Evolutionary conservation across 2,329 filamentous ascomycete genomes (phyloP), one percentile per base, ranked within the genome.

Genomic region (Aspergillus piperis): DNA sequence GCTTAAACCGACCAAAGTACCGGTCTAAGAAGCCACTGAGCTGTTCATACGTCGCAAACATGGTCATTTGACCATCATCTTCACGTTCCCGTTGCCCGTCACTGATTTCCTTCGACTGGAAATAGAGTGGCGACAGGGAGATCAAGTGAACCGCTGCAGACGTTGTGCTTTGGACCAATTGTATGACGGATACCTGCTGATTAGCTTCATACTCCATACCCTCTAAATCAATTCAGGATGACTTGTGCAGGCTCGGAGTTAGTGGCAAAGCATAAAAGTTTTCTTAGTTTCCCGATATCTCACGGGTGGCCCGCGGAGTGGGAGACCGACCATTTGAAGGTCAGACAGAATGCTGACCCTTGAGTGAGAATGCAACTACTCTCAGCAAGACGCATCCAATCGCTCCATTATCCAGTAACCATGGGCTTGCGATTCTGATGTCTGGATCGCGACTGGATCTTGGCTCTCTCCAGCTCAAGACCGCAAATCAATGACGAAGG

Each of bases 291-390:
- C 25, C 25, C 25, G 19, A 44, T 21, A 44, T 19, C 27, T 30
- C 17, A 7, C 23, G 17, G 8, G 32, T n/a, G n/a, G 23, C 47
- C 13, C 25, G 23, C 23, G 47, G 47, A n/a, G 25, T 50, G 27
- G 13, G 30, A 32, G 47, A 19, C 47, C 23, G 15, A 8, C n/a
- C 47, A 30, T 50, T 11, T 8, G 47, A 50, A 11, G 47, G 47
- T 50, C 47, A 50, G 47, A 50, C 47, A 50, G 25, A 32, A 50
- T 30, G 47, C n/a, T 50, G 47, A 50, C 47, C 47, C 25, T 27
- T 11, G 47, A 30, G 25, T 13, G 25, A 50, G 32, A 15, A 30
- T 32, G 47, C 25, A 19, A n/a, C 1, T 50, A 19, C 8, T 3
- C 25, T 23, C 17, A 11, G 10, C 0, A 2, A 21, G 47, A 50